Evolutionary conservation across 2,329 filamentous ascomycete species (phyloP).

Genomic region (Monilinia aucupariae): DNA sequence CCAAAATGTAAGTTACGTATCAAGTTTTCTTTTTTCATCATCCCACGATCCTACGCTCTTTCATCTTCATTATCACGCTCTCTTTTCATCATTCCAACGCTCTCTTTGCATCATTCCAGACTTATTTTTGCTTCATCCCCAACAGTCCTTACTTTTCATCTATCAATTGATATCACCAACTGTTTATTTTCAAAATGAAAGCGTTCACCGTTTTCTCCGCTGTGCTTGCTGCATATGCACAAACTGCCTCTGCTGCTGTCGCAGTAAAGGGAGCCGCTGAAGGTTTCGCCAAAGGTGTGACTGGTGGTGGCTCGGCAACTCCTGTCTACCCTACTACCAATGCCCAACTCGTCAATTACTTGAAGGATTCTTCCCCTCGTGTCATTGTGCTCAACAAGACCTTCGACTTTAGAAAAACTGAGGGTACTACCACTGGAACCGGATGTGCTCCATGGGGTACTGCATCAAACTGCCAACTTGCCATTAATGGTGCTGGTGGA

Average conservation of each 20-base stretch:
- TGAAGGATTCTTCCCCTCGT: conserved; percentile 6
- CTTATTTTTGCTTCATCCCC: background rate
- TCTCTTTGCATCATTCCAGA: too few species aligned
- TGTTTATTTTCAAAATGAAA: conserved; percentile 17
- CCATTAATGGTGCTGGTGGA: conserved; percentile 43
- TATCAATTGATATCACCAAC: background rate
- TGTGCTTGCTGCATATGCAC: conserved; percentile 15
- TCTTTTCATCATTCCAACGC: too few species aligned
- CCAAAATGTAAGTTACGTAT: background rate
- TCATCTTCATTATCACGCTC: too few species aligned
- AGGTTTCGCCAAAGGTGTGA: conserved; percentile 49
- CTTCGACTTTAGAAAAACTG: conserved; percentile 47
- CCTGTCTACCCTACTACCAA: conserved; percentile 50
- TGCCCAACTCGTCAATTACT: conserved; percentile 48
- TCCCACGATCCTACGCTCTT: too few species aligned
- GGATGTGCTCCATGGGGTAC: conserved; percentile 36
- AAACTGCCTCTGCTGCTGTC: conserved; percentile 25
- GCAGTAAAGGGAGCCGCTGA: conserved; percentile 26
- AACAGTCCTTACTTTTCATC: background rate
- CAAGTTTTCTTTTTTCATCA: background rate
- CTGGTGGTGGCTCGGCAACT: conserved; percentile 52
- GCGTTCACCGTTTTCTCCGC: conserved; percentile 14
- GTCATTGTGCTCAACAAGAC: conserved; percentile 54
- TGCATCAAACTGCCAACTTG: conserved; percentile 39
- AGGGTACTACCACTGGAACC: conserved; percentile 33